Base-by-base conservation (phyloP, 169 alveolate species). In the Besnoitia besnoiti region DNA sequence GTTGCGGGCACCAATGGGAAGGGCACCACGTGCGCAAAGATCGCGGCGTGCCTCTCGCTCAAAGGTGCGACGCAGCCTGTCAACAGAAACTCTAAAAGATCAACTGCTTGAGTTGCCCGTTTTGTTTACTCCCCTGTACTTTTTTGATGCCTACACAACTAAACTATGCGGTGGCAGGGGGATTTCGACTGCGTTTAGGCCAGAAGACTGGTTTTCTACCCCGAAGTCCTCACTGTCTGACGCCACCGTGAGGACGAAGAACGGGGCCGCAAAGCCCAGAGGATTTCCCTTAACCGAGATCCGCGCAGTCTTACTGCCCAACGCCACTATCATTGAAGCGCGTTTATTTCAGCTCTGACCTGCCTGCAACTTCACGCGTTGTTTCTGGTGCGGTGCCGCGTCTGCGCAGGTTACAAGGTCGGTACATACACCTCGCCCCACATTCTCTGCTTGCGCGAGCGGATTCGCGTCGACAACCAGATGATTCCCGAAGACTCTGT, bases 371-470 rank as follows among this genome's bases (percentile, higher is more conserved):
- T 67, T 37, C 44, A n/a, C 44, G 42, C 42, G 10, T 2, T 8
- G 40, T 67, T 30, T 67, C 27, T 30, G 40, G 21, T 67, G 8
- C 42, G 62, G 30, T 50, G 62, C 62, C 30, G 30, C 80, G 21
- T 10, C 80, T 39, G 49, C 30, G 84, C 95, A 55, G 99, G 98
- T 40, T 95, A 89, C 76, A 96, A 91, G 61, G 96, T 95, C 24
- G 99, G 99, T 0, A 67, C 97, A 35, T 98, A 92, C 94, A 95
- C 97, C 0, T 97, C 99, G 49, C 99, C 99, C 47, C 99, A 98
- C 93, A 85, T 98, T 19, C 94, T 95, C 77, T 88, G 95, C 46
- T 95, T 96, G 61, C 93, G 98, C 85, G 99, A 98, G 89, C 85
- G 99, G 90, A 95, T 98, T n/a, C 93, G 93, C 59, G 95, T 97